Conservation (phyloP, 495 filamentous ascomycete species). For the Xanthoparmelia taractica region DNA sequence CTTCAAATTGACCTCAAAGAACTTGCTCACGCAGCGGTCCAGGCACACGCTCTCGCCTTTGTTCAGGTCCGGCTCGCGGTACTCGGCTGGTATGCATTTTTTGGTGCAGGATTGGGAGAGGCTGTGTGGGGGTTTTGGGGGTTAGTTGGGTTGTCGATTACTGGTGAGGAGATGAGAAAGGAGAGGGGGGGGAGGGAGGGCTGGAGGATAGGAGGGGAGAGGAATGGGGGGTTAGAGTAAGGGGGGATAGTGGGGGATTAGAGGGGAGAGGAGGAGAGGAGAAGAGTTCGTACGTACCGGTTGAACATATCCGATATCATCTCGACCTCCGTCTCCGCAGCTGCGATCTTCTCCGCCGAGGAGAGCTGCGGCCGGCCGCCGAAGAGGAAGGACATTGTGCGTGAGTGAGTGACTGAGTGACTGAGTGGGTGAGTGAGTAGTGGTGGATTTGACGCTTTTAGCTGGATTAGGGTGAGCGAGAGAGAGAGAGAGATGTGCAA, state of each 20-base stretch:
- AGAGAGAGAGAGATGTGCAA: no score
- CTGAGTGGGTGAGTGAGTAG: no score
- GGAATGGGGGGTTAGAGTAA: no score
- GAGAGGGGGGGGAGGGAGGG: no score
- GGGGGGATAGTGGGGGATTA: no score
- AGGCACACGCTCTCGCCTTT: constrained; percentile 98
- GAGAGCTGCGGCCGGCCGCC: constrained; percentile 76
- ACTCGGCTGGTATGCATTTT: constrained; percentile 85
- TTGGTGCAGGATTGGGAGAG: constrained; percentile 78
- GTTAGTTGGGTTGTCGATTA: no score
- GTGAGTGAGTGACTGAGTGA: no score
- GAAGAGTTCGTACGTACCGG: constrained; percentile 58
- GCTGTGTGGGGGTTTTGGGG: constrained; percentile 36
- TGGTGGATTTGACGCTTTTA: no score
- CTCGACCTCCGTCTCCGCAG: constrained; percentile 85
- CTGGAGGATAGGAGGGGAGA: no score
- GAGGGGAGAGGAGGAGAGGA: no score
- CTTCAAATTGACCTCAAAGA: constrained; percentile 97
- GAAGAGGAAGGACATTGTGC: constrained; percentile 93
- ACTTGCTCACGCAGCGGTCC: constrained; percentile 92
- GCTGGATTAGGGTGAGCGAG: no score
- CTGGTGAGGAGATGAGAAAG: no score
- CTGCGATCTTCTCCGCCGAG: constrained; percentile 90
- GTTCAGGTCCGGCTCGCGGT: constrained; percentile 91
- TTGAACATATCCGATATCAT: constrained; percentile 96